A percentile compares a stretch with the other conserved stretches of the same genome.
Evolutionary conservation across 2,329 filamentous ascomycete species (phyloP).

Genomic region (Sarocladium strictum): DNA sequence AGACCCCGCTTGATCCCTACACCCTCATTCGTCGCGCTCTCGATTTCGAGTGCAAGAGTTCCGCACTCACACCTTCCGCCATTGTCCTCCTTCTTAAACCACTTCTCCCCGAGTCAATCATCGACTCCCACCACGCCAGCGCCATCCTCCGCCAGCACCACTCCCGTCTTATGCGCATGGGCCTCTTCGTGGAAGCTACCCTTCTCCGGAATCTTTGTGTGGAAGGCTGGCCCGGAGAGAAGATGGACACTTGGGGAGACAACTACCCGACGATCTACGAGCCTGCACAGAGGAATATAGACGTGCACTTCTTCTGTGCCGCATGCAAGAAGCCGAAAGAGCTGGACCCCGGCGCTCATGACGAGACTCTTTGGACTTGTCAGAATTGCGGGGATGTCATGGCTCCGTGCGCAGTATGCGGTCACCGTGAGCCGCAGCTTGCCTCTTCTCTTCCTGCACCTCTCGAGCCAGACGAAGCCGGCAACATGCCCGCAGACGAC

Average conservation of each 20-base stretch:
- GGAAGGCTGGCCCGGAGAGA: constrained; percentile 46
- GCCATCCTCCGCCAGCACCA: constrained; percentile 56
- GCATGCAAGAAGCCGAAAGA: constrained; percentile 52
- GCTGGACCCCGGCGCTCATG: constrained; percentile 37
- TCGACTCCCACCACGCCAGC: constrained; percentile 49
- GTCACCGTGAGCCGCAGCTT: constrained; percentile 43
- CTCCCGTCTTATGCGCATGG: constrained; percentile 51
- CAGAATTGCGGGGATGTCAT: constrained; percentile 47
- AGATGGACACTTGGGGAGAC: constrained; percentile 45
- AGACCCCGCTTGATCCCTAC: constrained; percentile 47
- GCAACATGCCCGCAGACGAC: constrained; percentile 15
- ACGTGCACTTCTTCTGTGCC: constrained; percentile 48
- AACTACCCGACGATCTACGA: constrained; percentile 49
- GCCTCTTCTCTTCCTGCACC: constrained; percentile 28
- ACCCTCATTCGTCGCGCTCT: constrained; percentile 47
- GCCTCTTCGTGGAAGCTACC: constrained; percentile 54
- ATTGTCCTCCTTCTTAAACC: constrained; percentile 56
- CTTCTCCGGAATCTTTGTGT: constrained; percentile 56
- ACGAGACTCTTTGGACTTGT: constrained; percentile 49
- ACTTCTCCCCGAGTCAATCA: constrained; percentile 46
- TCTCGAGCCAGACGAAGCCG: constrained; percentile 17
- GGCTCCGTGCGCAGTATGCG: constrained; percentile 54
- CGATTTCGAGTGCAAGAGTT: constrained; percentile 49
- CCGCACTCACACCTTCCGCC: constrained; percentile 52
- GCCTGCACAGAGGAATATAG: constrained; percentile 48